A percentile compares a stretch with the other conserved stretches of the same genome.
Conservation (phyloP, 768 basidiomycete genomes). For the Tephrocybe sp. region DNA sequence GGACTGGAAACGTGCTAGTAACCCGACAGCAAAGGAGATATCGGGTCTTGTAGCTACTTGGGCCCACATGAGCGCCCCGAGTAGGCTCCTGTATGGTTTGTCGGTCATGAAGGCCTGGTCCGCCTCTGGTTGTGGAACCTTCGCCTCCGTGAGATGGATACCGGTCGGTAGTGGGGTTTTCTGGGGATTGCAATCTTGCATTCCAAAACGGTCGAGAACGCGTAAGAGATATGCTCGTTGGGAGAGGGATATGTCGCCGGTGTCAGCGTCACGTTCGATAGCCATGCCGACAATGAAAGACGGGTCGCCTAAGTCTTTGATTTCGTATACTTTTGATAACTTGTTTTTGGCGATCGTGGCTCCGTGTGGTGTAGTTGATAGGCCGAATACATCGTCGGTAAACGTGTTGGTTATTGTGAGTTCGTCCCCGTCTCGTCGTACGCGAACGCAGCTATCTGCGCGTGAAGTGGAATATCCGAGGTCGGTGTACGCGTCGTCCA, state of each 20-base stretch:
- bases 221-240: neutral
- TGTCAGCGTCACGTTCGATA: neutral
- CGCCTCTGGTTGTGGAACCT: neutral
- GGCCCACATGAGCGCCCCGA: neutral
- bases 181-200: too few species aligned
- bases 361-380: neutral
- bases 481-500: neutral
- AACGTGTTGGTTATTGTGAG: too few species aligned
- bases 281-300: too few species aligned
- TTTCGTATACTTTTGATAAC: neutral
- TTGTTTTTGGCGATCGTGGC: neutral
- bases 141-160: neutral
- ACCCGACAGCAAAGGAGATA: slow-evolving; percentile 20
- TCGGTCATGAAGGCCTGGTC: neutral
- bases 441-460: too few species aligned
- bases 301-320: too few species aligned
- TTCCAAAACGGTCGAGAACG: neutral
- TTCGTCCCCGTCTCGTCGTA: too few species aligned
- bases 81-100: neutral
- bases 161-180: too few species aligned
- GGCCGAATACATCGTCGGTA: too few species aligned
- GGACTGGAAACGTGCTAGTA: too few species aligned
- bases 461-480: neutral
- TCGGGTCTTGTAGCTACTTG: slow-evolving; percentile 17
- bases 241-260: neutral